Conservation (phyloP, 2,329 filamentous ascomycete species). For the Aspergillus intermedius region DNA sequence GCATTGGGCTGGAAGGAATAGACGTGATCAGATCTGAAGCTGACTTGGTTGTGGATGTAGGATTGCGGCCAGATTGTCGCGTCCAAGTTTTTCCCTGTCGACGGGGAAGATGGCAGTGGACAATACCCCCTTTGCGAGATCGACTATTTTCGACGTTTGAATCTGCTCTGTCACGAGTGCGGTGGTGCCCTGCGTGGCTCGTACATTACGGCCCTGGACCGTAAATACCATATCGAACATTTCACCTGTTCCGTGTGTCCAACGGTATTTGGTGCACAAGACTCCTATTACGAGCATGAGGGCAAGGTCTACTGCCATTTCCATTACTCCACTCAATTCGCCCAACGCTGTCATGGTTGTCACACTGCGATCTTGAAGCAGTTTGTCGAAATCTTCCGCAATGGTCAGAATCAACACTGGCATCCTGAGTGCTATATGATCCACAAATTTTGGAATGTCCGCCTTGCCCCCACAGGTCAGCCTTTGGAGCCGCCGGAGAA, state of each 20-base stretch:
- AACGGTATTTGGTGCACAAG: constrained; percentile 95
- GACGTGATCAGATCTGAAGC: constrained; percentile 2
- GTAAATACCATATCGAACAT: constrained; percentile 98
- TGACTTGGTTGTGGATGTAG: constrained; percentile 43
- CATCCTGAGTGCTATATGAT: constrained; percentile 99
- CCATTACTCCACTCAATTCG: constrained; percentile 96
- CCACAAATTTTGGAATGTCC: constrained; percentile 99
- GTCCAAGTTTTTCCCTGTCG: constrained; percentile 97
- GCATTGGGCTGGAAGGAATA: background rate
- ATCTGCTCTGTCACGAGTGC: constrained; percentile 85
- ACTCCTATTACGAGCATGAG: constrained; percentile 98
- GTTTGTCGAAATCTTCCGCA: constrained; percentile 97
- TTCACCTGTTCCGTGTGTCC: constrained; percentile 97
- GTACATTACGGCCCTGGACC: constrained; percentile 94
- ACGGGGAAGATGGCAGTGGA: constrained; percentile 71
- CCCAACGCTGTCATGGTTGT: constrained; percentile 91
- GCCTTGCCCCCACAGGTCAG: constrained; percentile 61
- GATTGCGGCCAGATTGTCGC: constrained; percentile 96
- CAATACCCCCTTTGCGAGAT: constrained; percentile 97
- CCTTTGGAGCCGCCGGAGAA: constrained; percentile 38
- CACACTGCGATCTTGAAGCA: constrained; percentile 97
- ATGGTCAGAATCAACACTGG: constrained; percentile 98
- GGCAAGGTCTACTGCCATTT: constrained; percentile 96
- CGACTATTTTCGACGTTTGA: constrained; percentile 90
- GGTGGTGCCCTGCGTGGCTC: constrained; percentile 88